A percentile compares a stretch with the other conserved stretches of the same genome.
Evolutionary conservation across 805 yeast species (phyloP).

Genomic region (Millerozyma miso): DNA sequence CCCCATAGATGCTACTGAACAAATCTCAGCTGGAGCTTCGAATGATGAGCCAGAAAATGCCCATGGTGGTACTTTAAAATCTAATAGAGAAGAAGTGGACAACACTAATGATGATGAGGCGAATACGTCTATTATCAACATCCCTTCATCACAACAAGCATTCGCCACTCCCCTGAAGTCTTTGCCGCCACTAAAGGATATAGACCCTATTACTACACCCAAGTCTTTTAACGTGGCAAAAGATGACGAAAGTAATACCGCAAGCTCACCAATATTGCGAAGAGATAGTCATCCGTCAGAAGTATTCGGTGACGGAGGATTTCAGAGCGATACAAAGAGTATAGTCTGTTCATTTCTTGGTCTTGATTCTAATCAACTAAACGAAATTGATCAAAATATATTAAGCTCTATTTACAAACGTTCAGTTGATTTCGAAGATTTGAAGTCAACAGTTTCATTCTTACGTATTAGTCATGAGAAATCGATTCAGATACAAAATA

Average conservation of each 20-base stretch:
- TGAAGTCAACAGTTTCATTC: conserved; percentile 28
- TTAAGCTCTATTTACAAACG: conserved; percentile 20
- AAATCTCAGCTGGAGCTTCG: not conserved
- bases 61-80: not conserved
- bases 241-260: conserved; percentile 18
- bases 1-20: not conserved
- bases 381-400: conserved; percentile 5
- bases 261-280: conserved; percentile 19
- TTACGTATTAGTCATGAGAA: conserved; percentile 34
- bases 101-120: conserved; percentile 3
- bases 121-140: conserved; percentile 1
- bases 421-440: conserved; percentile 24
- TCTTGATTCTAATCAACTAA: not conserved
- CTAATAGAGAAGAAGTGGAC: not conserved
- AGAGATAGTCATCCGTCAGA: conserved; percentile 1
- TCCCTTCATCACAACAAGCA: conserved; percentile 4
- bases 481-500: conserved; percentile 20
- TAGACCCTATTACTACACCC: conserved; percentile 38
- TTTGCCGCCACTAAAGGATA: conserved; percentile 40
- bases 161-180: conserved; percentile 39
- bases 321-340: conserved; percentile 9
- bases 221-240: conserved; percentile 38
- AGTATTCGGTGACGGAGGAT: conserved; percentile 3
- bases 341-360: conserved; percentile 11
- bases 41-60: not conserved